Percentiles rank a stretch among this genome's conserved stretches.
Evolutionary conservation across 2,329 filamentous ascomycete genomes (phyloP).

Genomic region (Penicillium verrucosum): DNA sequence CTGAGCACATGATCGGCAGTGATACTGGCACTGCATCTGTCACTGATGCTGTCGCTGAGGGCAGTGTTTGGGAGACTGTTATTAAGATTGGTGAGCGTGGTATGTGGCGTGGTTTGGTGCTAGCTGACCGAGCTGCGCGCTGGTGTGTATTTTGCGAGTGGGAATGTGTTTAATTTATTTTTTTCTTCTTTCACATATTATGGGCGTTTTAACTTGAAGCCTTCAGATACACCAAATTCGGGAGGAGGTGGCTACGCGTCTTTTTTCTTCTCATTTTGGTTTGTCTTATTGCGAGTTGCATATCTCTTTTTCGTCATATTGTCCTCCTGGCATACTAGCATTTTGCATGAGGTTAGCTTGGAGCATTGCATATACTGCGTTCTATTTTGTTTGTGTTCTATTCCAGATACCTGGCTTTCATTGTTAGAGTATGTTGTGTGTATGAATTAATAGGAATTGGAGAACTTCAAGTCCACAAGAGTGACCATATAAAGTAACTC

Average conservation of each 20-base stretch:
- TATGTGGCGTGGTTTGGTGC: conserved; percentile 60
- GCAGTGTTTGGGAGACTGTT: conserved; percentile 63
- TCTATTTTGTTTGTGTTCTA: conserved; percentile 4
- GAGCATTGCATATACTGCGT: conserved; percentile 24
- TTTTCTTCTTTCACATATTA: conserved; percentile 3
- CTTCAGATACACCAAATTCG: conserved; percentile 1
- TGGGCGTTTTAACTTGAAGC: conserved; percentile 1
- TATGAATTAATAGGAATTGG: conserved; percentile 6
- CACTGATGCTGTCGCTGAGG: conserved; percentile 45
- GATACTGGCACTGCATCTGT: conserved; percentile 32
- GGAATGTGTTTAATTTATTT: conserved; percentile 53
- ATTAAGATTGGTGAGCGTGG: conserved; percentile 65
- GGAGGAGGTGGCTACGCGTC: background rate
- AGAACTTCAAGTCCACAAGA: background rate
- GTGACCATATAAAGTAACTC: background rate
- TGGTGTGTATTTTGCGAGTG: conserved; percentile 70
- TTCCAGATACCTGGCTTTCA: conserved; percentile 2
- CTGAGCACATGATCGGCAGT: conserved; percentile 44
- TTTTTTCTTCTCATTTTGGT: conserved; percentile 3
- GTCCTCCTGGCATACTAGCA: conserved; percentile 19
- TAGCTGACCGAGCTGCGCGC: conserved; percentile 62
- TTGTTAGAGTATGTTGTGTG: conserved; percentile 13
- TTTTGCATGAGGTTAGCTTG: conserved; percentile 26
- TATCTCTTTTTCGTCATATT: conserved; percentile 2
- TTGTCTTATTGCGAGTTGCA: conserved; percentile 5